Evolutionary conservation across 148 eudicot genomes (phyloP).

Genomic region (Rheum nobile): DNA sequence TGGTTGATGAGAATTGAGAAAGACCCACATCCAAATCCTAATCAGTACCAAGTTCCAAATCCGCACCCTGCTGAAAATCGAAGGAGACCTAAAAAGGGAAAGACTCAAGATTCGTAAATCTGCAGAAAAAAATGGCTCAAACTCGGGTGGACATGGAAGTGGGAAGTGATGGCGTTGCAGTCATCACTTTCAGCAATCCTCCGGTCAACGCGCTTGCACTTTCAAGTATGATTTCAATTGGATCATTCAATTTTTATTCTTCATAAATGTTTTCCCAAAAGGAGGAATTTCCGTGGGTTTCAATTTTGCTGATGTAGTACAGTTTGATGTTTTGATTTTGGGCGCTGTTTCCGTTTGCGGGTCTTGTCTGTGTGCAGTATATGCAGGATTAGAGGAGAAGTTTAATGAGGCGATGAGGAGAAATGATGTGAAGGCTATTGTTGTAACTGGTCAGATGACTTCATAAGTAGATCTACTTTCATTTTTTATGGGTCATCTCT

Average conservation of each 20-base stretch:
- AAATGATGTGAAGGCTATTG: constrained; percentile 79
- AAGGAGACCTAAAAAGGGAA: neutral
- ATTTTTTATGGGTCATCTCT: neutral
- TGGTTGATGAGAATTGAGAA: no score
- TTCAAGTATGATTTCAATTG: constrained; percentile 24
- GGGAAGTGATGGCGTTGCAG: constrained; percentile 61
- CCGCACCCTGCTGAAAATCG: neutral
- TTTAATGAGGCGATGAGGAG: constrained; percentile 60
- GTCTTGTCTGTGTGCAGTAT: constrained; percentile 29
- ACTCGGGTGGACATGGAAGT: constrained; percentile 58
- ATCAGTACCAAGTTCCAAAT: neutral
- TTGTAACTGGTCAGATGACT: constrained; percentile 44
- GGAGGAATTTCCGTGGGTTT: neutral
- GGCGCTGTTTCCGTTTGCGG: neutral
- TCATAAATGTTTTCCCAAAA: neutral
- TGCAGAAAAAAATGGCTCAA: constrained; percentile 29
- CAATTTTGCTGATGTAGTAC: neutral
- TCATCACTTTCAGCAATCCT: constrained; percentile 68
- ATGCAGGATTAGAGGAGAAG: constrained; percentile 50
- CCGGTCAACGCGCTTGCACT: constrained; percentile 67
- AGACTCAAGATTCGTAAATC: neutral
- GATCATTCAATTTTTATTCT: neutral
- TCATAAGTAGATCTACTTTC: neutral
- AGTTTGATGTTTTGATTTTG: neutral
- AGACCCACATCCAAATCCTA: neutral